Base-by-base conservation (phyloP, 192 early-diverging fungal species). In the Mortierella alpina region DNA sequence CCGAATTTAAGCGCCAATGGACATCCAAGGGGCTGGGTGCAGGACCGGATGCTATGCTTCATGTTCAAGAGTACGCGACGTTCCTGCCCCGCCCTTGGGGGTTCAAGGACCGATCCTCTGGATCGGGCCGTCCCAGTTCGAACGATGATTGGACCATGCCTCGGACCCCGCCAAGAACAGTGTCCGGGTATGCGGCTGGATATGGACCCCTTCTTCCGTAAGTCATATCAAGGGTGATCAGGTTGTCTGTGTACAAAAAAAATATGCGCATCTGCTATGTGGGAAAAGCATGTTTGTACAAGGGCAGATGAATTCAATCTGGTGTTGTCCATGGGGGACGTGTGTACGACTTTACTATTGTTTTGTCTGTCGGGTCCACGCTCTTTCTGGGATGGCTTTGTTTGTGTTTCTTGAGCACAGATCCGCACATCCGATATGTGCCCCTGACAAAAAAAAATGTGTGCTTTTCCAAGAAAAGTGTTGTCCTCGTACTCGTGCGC, bases 141-240 rank as follows among this genome's bases (percentile, higher is more conserved):
- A 11, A 7, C 45, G 3, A n/a, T 47, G 56, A 68, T 15, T 68
- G 66, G 66, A 44, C 17, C 7, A 56, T 59, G 45, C 66, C 66
- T 46, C 66, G 56, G 15, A 59, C 66, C 5, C 66, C 66, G 12
- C 66, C 66, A 44, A 18, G 66, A 7, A 68, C 66, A 15, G 31
- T 68, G 8, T 68, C 66, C 18, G 66, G 66, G 5, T 68, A 68
- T 68, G 66, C 66, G 4, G 66, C 66, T 9, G 66, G 66, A n/a
- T 59, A 59, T 68, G 66, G 66, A 48, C 66, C 66, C 4, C 40
- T 59, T 10, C 55, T 68, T 68, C 56, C 56, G 66, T 68, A 68
- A 68, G 66, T 59, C 7, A 46, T 15, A 31, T 56, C 15, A n/a
- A 20, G 7, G 17, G 11, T 12, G 11, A n/a, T n/a, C 17, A n/a